Evolutionary conservation across 148 eudicot genomes (phyloP).

Genomic region (Fallopia convolvulus): DNA sequence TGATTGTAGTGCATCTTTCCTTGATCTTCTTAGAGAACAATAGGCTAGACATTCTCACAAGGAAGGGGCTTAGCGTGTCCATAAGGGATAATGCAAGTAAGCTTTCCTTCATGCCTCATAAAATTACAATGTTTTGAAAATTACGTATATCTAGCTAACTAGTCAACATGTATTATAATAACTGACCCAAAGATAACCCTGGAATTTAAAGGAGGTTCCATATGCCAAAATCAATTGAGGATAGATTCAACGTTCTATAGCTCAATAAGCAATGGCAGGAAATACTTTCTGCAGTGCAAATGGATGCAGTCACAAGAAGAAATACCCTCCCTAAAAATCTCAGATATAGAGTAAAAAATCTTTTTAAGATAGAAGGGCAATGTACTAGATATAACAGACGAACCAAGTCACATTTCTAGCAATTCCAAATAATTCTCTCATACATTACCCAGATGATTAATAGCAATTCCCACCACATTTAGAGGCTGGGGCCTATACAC

Average conservation of each 20-base stretch:
- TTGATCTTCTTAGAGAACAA: background rate
- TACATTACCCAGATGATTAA: background rate
- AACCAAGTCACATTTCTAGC: background rate
- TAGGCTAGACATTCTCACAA: background rate
- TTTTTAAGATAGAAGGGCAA: background rate
- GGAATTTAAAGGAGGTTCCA: background rate
- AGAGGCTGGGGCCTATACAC: background rate
- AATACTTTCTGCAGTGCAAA: background rate
- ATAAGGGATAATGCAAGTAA: background rate
- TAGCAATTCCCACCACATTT: background rate
- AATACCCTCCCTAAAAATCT: background rate
- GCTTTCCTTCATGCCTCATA: background rate
- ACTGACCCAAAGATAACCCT: background rate
- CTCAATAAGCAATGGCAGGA: background rate
- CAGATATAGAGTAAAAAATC: background rate
- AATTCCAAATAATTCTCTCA: background rate
- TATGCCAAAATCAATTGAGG: background rate
- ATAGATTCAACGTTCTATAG: background rate
- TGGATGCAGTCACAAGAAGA: background rate
- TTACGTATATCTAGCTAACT: background rate
- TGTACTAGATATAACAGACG: background rate
- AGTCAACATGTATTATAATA: background rate
- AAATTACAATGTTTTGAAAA: background rate
- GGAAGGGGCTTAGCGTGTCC: background rate
- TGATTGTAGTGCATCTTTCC: background rate